phyloP scores from a whole-genome alignment of 768 basidiomycete genomes.

The Calocera cornea region DNA sequence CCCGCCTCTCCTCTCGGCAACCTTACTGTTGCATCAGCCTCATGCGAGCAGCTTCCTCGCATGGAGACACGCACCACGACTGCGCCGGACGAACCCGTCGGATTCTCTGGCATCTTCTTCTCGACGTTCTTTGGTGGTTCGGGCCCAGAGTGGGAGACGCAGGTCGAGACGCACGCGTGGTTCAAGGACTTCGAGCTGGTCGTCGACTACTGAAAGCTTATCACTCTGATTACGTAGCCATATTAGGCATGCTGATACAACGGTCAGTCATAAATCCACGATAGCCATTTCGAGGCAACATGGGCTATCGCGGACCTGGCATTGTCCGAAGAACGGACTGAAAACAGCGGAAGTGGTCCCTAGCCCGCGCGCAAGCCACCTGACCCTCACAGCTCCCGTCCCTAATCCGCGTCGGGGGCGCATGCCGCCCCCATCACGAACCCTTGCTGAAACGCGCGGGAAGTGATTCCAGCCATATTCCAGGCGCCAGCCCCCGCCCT shows the following conservation, averaged over 20 bases:
- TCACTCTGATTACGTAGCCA: no score
- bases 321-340: no score
- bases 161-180: slow-evolving; percentile 61
- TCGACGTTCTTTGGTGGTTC: slow-evolving; percentile 76
- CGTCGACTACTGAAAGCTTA: slow-evolving; percentile 15
- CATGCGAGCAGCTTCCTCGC: neutral
- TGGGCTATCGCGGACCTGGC: no score
- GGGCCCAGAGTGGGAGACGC: slow-evolving; percentile 49
- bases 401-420: neutral
- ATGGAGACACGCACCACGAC: neutral
- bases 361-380: no score
- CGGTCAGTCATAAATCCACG: no score
- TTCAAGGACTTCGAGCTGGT: slow-evolving; percentile 54
- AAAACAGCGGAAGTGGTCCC: no score
- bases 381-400: neutral
- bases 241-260: no score
- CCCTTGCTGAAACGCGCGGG: neutral
- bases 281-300: no score
- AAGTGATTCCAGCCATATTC: neutral
- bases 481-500: neutral
- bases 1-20: neutral
- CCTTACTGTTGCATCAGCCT: neutral
- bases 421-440: neutral
- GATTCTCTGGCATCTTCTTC: slow-evolving; percentile 51
- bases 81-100: slow-evolving; percentile 18